Base-by-base conservation (phyloP, 1,284 basidiomycete species). In the Cutaneotrichosporon sp. region DNA sequence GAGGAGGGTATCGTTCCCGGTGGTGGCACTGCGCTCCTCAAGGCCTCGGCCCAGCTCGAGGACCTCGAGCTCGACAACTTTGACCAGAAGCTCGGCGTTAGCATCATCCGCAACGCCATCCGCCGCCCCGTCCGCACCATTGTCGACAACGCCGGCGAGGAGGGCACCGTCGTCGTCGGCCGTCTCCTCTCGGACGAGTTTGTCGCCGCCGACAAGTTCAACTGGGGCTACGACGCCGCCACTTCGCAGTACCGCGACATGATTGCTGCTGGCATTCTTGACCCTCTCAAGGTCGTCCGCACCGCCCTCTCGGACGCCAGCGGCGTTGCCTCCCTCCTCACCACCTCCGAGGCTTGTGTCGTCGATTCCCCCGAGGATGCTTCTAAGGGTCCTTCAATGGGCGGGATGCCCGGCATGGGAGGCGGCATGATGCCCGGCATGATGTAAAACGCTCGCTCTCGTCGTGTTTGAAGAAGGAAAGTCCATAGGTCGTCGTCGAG, bases 1-100 rank as follows among this genome's bases (percentile, higher is more conserved):
- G 94, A 97, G 78, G 91, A 97, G 76, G 94, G 94, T 72, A 96
- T 97, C 67, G 86, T 97, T 39, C 91, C 92, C 54, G 94, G 94
- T 58, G 92, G 93, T 75, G 92, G 92, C 76, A 85, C 90, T 34
- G 91, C 91, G 20, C 63, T 76, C 40, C 64, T 76, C 66, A 96
- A 94, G 79, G 92, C 93, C 2, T 88, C 86, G 22, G 80, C 89
- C 38, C 80, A 86, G 51, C 84, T 97, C 54, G 84, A 87, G 69
- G 79, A 81, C 45, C 84, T 97, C 65, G 75, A 82, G 40, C 88
- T 89, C 4, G 79, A 80, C 75, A 97, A 97, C 88, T 97, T 97
- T 74, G 94, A 98, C 80, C 93, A 97, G 74, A 87, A 92, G 72
- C 87, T 97, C 52, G 94, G 94, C 71, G 89, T 98, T 38, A 83